phyloP scores from a whole-genome alignment of 495 filamentous ascomycete species.

The Recurvomyces mirabilis region DNA sequence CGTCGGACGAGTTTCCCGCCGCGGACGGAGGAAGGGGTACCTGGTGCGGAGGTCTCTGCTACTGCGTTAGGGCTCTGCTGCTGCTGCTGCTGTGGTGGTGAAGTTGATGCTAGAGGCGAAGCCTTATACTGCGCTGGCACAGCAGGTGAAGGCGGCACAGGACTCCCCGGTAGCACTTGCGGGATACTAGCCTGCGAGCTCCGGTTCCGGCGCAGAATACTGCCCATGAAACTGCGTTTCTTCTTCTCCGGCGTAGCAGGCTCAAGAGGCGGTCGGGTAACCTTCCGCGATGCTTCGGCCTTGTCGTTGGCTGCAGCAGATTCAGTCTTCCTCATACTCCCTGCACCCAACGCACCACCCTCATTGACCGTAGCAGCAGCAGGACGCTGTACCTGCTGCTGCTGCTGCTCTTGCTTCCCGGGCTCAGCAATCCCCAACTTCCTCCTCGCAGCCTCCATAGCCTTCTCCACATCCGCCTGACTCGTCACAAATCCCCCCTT shows the following conservation, averaged over 20 bases:
- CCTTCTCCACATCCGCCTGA: conserved; percentile 24
- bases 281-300: too few relatives aligned
- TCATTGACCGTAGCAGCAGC: conserved; percentile 11
- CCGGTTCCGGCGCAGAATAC: conserved; percentile 16
- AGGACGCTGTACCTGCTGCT: too few relatives aligned
- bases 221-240: conserved; percentile 16
- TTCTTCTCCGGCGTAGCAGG: conserved; percentile 1
- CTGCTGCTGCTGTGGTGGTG: neutral
- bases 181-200: neutral
- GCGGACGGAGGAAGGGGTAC: neutral
- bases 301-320: neutral
- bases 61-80: neutral
- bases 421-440: conserved; percentile 19
- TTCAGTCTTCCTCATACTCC: conserved; percentile 5
- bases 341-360: conserved; percentile 9
- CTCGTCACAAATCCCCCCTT: conserved; percentile 3
- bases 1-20: conserved; percentile 9
- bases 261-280: too few relatives aligned
- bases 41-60: neutral
- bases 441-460: conserved; percentile 19
- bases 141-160: neutral
- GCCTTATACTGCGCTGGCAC: conserved; percentile 1
- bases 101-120: neutral
- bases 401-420: too few relatives aligned
- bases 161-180: neutral